Percentiles rank a stretch among this genome's conserved stretches.
Conservation (phyloP, 768 basidiomycete genomes). For the Russula sp. region DNA sequence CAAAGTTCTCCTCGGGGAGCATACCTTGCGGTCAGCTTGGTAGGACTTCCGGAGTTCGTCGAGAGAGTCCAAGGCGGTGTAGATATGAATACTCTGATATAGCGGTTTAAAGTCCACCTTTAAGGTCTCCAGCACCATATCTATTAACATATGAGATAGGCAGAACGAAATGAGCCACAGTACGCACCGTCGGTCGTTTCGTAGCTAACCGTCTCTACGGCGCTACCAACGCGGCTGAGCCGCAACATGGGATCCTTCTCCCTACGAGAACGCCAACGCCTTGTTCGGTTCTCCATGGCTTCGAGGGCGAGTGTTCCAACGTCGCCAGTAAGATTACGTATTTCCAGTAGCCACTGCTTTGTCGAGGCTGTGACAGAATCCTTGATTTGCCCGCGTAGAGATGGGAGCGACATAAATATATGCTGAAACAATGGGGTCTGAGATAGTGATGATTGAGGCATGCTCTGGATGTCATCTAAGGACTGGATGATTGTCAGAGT, state of each 20-base stretch:
- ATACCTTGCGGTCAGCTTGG: constrained; percentile 92
- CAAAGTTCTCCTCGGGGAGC: neutral
- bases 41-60: constrained; percentile 87
- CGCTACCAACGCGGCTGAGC: constrained; percentile 76
- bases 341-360: constrained; percentile 96
- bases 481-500: constrained; percentile 48
- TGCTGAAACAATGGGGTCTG: constrained; percentile 92
- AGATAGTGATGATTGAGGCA: constrained; percentile 82
- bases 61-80: constrained; percentile 83
- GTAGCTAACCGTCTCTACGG: constrained; percentile 85
- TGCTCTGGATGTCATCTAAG: constrained; percentile 87
- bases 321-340: constrained; percentile 77
- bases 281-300: constrained; percentile 75
- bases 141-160: constrained; percentile 35
- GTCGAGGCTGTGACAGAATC: constrained; percentile 90
- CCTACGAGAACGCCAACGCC: constrained; percentile 75
- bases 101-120: constrained; percentile 91
- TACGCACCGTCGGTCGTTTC: constrained; percentile 91
- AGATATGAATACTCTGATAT: constrained; percentile 96
- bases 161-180: neutral
- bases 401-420: constrained; percentile 86
- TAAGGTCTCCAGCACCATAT: constrained; percentile 80
- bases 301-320: constrained; percentile 87
- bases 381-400: constrained; percentile 81
- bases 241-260: constrained; percentile 80